Evolutionary conservation across 768 basidiomycete species (phyloP).

Genomic region (Fistulinella prunicolor): DNA sequence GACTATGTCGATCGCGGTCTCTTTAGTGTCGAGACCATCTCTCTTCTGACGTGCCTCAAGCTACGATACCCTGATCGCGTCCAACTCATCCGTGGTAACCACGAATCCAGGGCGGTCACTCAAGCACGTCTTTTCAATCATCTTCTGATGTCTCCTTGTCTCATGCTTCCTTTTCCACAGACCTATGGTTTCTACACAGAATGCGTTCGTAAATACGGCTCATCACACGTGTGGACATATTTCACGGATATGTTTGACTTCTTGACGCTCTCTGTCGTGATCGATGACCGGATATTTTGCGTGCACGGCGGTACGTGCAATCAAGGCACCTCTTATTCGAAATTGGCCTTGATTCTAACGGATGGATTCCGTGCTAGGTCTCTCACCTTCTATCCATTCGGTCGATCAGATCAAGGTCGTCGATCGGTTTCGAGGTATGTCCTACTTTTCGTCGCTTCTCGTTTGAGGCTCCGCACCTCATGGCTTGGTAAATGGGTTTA

Average conservation of each 20-base stretch:
- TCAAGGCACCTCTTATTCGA: background rate
- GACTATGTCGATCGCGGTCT: slow-evolving; percentile 98
- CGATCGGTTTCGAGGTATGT: slow-evolving; percentile 90
- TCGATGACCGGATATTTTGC: slow-evolving; percentile 98
- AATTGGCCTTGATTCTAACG: slow-evolving; percentile 2
- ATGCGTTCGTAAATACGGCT: slow-evolving; percentile 95
- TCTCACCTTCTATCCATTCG: slow-evolving; percentile 97
- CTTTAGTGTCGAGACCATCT: slow-evolving; percentile 98
- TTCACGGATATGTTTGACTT: slow-evolving; percentile 99
- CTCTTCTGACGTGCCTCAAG: slow-evolving; percentile 93
- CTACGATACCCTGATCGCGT: slow-evolving; percentile 95
- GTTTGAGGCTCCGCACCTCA: slow-evolving; percentile 23
- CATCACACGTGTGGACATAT: slow-evolving; percentile 96
- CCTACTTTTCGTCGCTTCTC: slow-evolving; percentile 17
- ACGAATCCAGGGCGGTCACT: slow-evolving; percentile 96
- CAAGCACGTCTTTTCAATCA: slow-evolving; percentile 60
- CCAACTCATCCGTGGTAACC: slow-evolving; percentile 95
- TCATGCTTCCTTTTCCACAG: slow-evolving; percentile 44
- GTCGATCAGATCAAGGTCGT: slow-evolving; percentile 99
- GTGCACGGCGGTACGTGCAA: slow-evolving; percentile 83
- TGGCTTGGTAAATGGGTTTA: slow-evolving; percentile 10
- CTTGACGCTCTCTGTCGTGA: slow-evolving; percentile 93
- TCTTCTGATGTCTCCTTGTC: background rate
- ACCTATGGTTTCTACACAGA: slow-evolving; percentile 99
- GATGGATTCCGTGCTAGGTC: slow-evolving; percentile 47